These are phyloP conservation scores for Bryoglossum gracile DNA, from an alignment of 495 filamentous ascomycete species.

Conservation along the genomic window DNA sequence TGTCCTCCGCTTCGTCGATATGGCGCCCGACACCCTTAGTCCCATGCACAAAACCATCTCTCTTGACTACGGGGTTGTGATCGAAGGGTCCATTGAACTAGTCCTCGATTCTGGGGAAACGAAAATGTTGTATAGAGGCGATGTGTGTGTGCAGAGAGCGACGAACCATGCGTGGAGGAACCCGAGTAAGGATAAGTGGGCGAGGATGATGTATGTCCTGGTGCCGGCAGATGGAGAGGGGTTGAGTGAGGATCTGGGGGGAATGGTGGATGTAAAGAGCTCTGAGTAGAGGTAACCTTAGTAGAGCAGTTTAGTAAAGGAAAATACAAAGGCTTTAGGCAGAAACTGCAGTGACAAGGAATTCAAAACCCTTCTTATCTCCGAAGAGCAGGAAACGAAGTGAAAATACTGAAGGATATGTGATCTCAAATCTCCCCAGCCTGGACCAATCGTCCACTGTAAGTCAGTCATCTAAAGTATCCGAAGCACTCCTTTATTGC, in stretches of 20 bases:
- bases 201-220: conserved; percentile 52
- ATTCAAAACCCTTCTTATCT: too few relatives aligned
- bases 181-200: conserved; percentile 39
- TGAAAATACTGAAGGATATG: too few relatives aligned
- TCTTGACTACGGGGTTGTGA: conserved; percentile 68
- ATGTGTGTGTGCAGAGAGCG: conserved; percentile 19
- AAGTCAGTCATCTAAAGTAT: too few relatives aligned
- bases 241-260: conserved; percentile 9
- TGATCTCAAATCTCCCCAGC: too few relatives aligned
- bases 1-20: conserved; percentile 10
- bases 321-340: too few relatives aligned
- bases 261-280: not conserved
- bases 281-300: too few relatives aligned
- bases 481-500: too few relatives aligned
- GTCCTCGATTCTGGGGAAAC: conserved; percentile 55
- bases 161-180: conserved; percentile 57
- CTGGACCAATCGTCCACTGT: too few relatives aligned
- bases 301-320: too few relatives aligned
- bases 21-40: not conserved
- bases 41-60: conserved; percentile 64
- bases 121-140: conserved; percentile 49
- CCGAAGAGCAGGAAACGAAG: too few relatives aligned
- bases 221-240: conserved; percentile 35
- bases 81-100: conserved; percentile 63
- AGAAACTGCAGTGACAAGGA: too few relatives aligned